phyloP scores from a whole-genome alignment of 2,329 filamentous ascomycete genomes.

The Apiospora marii region DNA sequence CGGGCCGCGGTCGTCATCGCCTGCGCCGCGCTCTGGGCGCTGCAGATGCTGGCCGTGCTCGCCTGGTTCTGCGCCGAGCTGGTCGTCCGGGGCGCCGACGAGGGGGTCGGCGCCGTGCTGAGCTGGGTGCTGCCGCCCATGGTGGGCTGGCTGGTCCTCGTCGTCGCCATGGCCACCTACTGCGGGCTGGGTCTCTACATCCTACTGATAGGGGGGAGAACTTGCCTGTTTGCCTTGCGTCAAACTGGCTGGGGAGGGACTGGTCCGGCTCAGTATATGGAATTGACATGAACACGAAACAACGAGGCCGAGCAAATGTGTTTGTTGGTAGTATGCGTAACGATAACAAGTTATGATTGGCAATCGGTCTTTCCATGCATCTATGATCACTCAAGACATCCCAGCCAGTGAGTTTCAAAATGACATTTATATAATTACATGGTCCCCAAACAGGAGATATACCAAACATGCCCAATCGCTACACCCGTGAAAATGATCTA shows the following conservation, averaged over 20 bases:
- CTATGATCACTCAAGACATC: too few species aligned
- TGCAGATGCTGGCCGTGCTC: conserved; percentile 20
- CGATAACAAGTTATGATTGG: background rate
- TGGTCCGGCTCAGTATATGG: background rate
- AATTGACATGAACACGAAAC: background rate
- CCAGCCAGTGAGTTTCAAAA: background rate
- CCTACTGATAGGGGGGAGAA: background rate
- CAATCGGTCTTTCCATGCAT: background rate
- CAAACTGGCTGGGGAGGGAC: background rate
- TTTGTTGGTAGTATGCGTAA: background rate
- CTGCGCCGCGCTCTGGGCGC: conserved; percentile 1
- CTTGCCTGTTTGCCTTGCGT: background rate
- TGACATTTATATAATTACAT: background rate
- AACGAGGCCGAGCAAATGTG: background rate
- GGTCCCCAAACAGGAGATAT: background rate
- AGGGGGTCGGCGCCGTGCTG: conserved; percentile 15
- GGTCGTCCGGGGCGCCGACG: conserved; percentile 10
- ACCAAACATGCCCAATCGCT: background rate
- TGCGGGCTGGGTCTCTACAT: conserved; percentile 16
- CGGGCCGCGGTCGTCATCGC: background rate
- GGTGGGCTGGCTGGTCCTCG: conserved; percentile 5
- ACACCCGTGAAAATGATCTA: background rate
- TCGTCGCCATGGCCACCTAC: background rate
- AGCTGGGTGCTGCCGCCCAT: background rate
- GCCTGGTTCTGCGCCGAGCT: conserved; percentile 13